These are phyloP conservation scores for Ogataea degrootiae DNA, from an alignment of 805 yeast species.

Conservation along the genomic window DNA sequence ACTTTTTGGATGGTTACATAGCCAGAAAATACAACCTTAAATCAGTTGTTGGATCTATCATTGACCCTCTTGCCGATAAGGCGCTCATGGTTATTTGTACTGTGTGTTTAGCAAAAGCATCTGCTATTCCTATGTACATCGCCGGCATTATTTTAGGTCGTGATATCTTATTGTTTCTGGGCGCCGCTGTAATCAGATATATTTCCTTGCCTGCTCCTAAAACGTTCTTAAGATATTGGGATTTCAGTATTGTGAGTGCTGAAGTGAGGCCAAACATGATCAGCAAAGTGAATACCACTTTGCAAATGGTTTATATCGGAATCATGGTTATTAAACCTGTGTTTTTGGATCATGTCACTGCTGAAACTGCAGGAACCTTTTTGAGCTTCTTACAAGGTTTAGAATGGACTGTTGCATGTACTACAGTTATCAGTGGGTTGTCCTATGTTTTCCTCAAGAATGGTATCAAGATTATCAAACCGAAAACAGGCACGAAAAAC, in stretches of 20 bases:
- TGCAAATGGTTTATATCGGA: conserved; percentile 89
- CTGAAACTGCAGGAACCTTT: conserved; percentile 20
- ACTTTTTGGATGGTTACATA: conserved; percentile 84
- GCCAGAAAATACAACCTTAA: conserved; percentile 77
- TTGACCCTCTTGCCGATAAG: conserved; percentile 96
- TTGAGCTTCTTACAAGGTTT: conserved; percentile 24
- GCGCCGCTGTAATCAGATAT: conserved; percentile 71
- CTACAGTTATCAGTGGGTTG: conserved; percentile 75
- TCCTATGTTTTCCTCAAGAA: conserved; percentile 67
- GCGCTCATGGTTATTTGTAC: conserved; percentile 84
- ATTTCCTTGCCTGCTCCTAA: conserved; percentile 70
- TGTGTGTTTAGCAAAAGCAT: conserved; percentile 61
- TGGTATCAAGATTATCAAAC: conserved; percentile 56
- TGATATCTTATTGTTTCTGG: conserved; percentile 66
- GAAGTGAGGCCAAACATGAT: conserved; percentile 84
- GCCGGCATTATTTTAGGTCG: conserved; percentile 78
- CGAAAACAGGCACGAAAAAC: background rate
- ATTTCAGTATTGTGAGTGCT: conserved; percentile 74
- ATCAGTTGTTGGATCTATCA: conserved; percentile 80
- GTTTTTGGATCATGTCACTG: conserved; percentile 26
- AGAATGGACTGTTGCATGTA: conserved; percentile 56
- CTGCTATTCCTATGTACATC: conserved; percentile 64
- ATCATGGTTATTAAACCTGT: conserved; percentile 54
- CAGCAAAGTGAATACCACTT: conserved; percentile 83
- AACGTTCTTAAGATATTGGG: conserved; percentile 69